Base-by-base conservation (phyloP, 768 basidiomycete species). In the Leccinum rimulosum region DNA sequence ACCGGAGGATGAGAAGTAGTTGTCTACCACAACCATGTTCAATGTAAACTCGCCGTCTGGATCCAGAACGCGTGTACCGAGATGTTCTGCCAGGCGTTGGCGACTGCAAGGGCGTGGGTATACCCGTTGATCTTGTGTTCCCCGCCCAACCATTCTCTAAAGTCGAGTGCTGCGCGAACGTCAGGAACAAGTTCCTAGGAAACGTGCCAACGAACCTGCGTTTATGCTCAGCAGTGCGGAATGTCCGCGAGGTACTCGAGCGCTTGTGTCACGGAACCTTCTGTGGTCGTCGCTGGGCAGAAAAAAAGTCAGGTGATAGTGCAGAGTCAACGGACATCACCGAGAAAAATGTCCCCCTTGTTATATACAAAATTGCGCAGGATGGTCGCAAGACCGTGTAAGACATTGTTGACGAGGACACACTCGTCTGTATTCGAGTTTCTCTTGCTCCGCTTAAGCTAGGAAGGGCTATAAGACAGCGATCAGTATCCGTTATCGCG, bases 391-490 rank as follows among this genome's bases (percentile, higher is more conserved):
- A 93, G 63, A 3, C 72, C 71, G 19, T 70, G 70, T 4, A 71
- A 66, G 19, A 70, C 52, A 4, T 74, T 73, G 64, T 61, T 64
- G 11, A 74, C 67, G 59, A 84, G 71, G n/a, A 87, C 83, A n/a
- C 82, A 74, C 65, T 88, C 87, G 51, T 86, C 80, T 1, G 73
- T 96, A 96, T 66, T 93, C 89, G 76, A 93, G 85, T 77, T 96
- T 96, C 82, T 96, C 94, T 70, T 92, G 89, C 73, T 96, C 94
- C 14, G 94, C 95, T 73, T 93, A 92, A 15, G 89, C 88, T 45
- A 97, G 80, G 80, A 93, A 97, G 1, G 95, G 94, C 93, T 96
- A 59, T 7, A 27, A 63, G 63, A 36, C 55, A 60, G 30, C 60
- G 43, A 52, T 72, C 25, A 67, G 63, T 33, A 53, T 49, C 43